A percentile compares a stretch with the other conserved stretches of the same genome.
Conservation (phyloP, 306 rosid genomes). For the Dryas alaskensis region DNA sequence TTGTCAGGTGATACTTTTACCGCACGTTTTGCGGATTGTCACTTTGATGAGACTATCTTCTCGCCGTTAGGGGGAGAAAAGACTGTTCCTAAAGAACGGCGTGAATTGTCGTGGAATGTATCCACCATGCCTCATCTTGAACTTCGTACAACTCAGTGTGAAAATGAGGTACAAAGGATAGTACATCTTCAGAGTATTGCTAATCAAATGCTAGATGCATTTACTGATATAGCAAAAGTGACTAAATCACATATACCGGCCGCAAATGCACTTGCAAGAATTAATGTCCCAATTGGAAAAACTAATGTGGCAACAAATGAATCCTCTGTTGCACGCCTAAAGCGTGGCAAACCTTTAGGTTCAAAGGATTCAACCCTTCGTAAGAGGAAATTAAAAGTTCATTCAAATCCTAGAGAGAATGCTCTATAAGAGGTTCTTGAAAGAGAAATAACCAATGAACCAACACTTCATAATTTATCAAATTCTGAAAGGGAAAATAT, state of each 20-base stretch:
- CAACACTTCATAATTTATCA: too few species aligned
- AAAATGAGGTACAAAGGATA: not conserved
- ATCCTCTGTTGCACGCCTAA: not conserved
- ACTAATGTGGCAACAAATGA: not conserved
- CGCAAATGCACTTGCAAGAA: not conserved
- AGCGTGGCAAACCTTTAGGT: not conserved
- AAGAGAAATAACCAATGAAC: too few species aligned
- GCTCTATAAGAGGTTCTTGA: too few species aligned
- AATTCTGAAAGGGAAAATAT: too few species aligned
- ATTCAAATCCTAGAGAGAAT: too few species aligned
- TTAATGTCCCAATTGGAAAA: not conserved
- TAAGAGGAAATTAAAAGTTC: too few species aligned
- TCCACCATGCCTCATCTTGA: not conserved
- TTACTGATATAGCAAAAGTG: too few species aligned
- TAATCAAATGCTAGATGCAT: too few species aligned
- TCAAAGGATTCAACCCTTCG: not conserved
- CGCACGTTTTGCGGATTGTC: conserved; percentile 6
- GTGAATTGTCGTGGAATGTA: not conserved
- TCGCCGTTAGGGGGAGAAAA: not conserved
- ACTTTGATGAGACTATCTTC: conserved; percentile 15
- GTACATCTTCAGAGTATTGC: too few species aligned
- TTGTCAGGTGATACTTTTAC: not conserved
- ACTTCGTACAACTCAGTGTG: too few species aligned
- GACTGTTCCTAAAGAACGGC: not conserved
- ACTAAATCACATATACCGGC: not conserved